Base-by-base conservation (phyloP, 805 yeast species). In the Lipomyces orientalis region DNA sequence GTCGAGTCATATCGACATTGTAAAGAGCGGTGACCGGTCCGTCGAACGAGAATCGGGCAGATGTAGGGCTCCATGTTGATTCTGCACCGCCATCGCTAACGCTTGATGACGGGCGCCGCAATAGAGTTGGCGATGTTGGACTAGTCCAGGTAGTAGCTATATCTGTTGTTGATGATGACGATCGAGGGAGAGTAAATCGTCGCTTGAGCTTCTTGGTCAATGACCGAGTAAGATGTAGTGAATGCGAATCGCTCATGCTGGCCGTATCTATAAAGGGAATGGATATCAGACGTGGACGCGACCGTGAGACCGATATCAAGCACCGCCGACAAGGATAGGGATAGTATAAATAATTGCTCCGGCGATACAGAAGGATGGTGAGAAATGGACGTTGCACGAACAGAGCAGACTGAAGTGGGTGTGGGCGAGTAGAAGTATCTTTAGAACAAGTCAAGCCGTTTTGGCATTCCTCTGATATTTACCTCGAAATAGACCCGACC, bases 111-210 rank as follows among this genome's bases (percentile, higher is more conserved):
- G 19, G 61, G 19, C 19, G 51, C 25, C 61, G 31, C 5, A 22
- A 9, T 10, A 34, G 14, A 3, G 58, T 46, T 16, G 61, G 61
- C 22, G 65, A 57, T 16, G 55, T 16, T n/a, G 64, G 59, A 16
- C 34, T 35, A 34, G 49, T 55, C 29, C 33, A n/a, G 12, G 12
- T 16, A 9, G 60, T n/a, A 8, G 34, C 4, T 4, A 31, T 35
- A 29, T 54, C 37, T 55, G 49, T 22, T 9, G 65, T 43, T 1
- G 64, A n/a, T 7, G 65, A 35, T 29, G 19, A 34, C 49, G 64
- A 52, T 34, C 65, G 62, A 16, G 70, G 65, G n/a, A 67, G 61
- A 3, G 70, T 67, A 58, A 67, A 61, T n/a, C 70, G 60, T 46
- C 70, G 68, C 60, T 64, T 64, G 51, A 67, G 63, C 46, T 43